Conservation (phyloP, 1,139 yeast genomes). For the Chernovozyma aurita region DNA sequence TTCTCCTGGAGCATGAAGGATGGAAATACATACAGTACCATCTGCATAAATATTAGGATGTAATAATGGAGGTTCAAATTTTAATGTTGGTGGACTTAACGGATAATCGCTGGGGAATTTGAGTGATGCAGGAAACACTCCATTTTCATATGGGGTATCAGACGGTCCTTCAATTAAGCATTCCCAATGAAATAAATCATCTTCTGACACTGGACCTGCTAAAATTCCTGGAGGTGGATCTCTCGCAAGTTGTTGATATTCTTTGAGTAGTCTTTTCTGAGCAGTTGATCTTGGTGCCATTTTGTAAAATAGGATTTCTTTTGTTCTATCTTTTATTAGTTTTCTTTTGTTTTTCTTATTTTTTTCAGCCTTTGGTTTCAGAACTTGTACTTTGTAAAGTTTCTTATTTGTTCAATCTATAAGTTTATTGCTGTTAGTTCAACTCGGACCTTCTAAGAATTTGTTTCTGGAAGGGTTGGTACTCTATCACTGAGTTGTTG, state of each 20-base stretch:
- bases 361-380: too few relatives aligned
- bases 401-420: too few relatives aligned
- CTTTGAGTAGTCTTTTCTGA: slow-evolving; percentile 79
- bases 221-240: slow-evolving; percentile 95
- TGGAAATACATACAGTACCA: slow-evolving; percentile 94
- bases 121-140: slow-evolving; percentile 80
- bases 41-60: slow-evolving; percentile 94
- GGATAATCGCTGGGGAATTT: slow-evolving; percentile 92
- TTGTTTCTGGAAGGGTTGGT: too few relatives aligned
- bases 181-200: slow-evolving; percentile 83
- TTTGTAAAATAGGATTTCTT: too few relatives aligned
- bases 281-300: slow-evolving; percentile 66
- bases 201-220: slow-evolving; percentile 86
- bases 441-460: too few relatives aligned
- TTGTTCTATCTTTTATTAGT: too few relatives aligned
- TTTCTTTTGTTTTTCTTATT: too few relatives aligned
- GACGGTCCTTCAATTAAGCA: slow-evolving; percentile 89
- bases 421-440: neutral
- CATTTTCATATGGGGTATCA: slow-evolving; percentile 92
- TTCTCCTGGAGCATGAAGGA: slow-evolving; percentile 93
- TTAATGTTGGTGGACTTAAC: slow-evolving; percentile 80
- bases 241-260: slow-evolving; percentile 75
- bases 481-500: too few relatives aligned
- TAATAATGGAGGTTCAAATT: slow-evolving; percentile 76
- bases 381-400: too few relatives aligned